Conservation (phyloP, 176 grass and related monocot species). For the Carex cristatella region DNA sequence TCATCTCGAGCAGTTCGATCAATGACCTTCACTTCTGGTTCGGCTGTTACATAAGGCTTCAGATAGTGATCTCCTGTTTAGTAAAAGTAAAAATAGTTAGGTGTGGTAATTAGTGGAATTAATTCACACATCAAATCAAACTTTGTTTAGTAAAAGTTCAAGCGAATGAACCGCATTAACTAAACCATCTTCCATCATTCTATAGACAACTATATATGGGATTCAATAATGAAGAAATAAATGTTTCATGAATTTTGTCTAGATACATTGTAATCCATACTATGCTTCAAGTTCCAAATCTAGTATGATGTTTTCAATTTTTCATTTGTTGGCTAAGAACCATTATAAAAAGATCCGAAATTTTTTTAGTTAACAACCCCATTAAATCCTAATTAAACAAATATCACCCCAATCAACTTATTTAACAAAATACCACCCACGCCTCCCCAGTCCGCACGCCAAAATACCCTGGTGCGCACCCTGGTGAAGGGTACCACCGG, state of each 20-base stretch:
- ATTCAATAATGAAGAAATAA: neutral
- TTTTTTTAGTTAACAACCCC: too few relatives aligned
- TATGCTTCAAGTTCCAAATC: neutral
- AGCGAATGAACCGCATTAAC: neutral
- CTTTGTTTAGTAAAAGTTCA: neutral
- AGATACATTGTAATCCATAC: neutral
- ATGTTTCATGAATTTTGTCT: neutral
- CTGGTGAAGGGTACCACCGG: too few relatives aligned
- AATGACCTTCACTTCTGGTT: constrained; percentile 55
- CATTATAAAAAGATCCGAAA: too few relatives aligned
- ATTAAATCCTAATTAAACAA: too few relatives aligned
- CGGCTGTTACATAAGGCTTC: constrained; percentile 66
- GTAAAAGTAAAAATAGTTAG: neutral
- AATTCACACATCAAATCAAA: neutral
- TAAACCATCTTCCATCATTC: neutral
- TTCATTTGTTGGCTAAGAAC: neutral
- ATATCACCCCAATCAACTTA: too few relatives aligned
- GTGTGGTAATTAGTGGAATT: neutral
- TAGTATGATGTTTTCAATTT: neutral
- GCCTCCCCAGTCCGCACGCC: too few relatives aligned
- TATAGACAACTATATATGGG: neutral
- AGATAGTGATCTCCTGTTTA: constrained; percentile 72
- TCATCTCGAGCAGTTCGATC: constrained; percentile 53
- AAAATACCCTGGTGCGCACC: too few relatives aligned
- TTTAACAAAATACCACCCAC: too few relatives aligned